phyloP scores from a whole-genome alignment of 495 filamentous ascomycete species.

The Staphylotrichum tortipilum region DNA sequence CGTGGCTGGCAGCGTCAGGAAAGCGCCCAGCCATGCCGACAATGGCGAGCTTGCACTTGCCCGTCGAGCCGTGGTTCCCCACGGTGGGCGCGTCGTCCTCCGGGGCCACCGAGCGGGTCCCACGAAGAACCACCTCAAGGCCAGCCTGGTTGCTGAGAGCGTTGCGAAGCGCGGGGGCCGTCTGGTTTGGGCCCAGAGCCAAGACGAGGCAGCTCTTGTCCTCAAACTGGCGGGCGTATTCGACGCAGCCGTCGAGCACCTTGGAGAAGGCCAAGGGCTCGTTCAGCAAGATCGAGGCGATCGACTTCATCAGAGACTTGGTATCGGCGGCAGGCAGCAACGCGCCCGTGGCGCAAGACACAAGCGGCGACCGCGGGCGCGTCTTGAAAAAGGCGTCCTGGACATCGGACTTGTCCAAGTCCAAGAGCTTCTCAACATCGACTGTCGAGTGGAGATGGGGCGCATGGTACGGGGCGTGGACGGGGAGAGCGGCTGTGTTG shows the following conservation, averaged over 20 bases:
- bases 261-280: slow-evolving; percentile 51
- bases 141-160: slow-evolving; percentile 32
- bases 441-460: slow-evolving; percentile 55
- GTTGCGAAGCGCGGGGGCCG: slow-evolving; percentile 35
- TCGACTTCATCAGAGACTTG: slow-evolving; percentile 39
- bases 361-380: slow-evolving; percentile 44
- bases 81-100: slow-evolving; percentile 26
- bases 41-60: slow-evolving; percentile 52
- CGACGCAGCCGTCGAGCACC: slow-evolving; percentile 46
- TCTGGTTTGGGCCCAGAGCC: slow-evolving; percentile 45
- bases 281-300: slow-evolving; percentile 52
- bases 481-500: slow-evolving; percentile 55
- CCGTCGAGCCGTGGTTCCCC: slow-evolving; percentile 35
- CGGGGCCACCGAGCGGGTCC: slow-evolving; percentile 23
- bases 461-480: slow-evolving; percentile 78
- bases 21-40: slow-evolving; percentile 72
- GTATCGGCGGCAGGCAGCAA: slow-evolving; percentile 38
- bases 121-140: slow-evolving; percentile 33
- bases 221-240: slow-evolving; percentile 28
- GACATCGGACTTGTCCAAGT: slow-evolving; percentile 30
- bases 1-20: slow-evolving; percentile 56
- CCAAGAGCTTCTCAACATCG: slow-evolving; percentile 55
- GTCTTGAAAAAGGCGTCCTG: slow-evolving; percentile 35
- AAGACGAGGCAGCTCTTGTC: slow-evolving; percentile 41
- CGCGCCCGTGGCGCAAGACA: slow-evolving; percentile 49